These are phyloP conservation scores for Eruca vesicaria DNA, from an alignment of 441 rosid species.

Conservation along the genomic window DNA sequence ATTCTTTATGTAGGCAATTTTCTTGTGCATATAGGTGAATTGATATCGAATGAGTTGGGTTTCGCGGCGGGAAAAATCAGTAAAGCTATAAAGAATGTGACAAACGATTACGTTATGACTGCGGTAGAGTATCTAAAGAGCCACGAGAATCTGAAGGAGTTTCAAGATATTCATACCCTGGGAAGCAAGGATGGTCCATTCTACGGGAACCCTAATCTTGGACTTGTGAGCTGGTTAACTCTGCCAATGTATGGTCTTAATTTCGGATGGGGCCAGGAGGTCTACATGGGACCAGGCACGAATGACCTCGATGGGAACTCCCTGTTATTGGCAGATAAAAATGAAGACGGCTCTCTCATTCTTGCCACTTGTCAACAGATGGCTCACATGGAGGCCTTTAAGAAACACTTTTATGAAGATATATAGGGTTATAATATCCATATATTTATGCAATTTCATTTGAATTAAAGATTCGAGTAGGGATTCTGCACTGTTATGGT, in stretches of 20 bases:
- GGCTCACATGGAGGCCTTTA: slow-evolving; percentile 51
- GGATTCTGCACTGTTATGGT: slow-evolving; percentile 4
- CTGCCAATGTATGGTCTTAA: slow-evolving; percentile 51
- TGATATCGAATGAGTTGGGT: slow-evolving; percentile 43
- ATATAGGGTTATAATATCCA: slow-evolving; percentile 25
- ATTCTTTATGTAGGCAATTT: neutral
- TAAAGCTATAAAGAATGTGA: slow-evolving; percentile 46
- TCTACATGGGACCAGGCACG: slow-evolving; percentile 53
- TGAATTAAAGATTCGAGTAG: neutral
- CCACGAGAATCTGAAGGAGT: slow-evolving; percentile 42
- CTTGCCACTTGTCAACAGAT: slow-evolving; percentile 44
- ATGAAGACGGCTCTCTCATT: slow-evolving; percentile 30
- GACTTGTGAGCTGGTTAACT: slow-evolving; percentile 61
- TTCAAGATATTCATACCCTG: slow-evolving; percentile 49
- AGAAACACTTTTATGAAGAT: slow-evolving; percentile 52
- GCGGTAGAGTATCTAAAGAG: slow-evolving; percentile 47
- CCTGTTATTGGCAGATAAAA: slow-evolving; percentile 40
- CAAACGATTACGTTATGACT: slow-evolving; percentile 37
- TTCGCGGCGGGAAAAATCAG: slow-evolving; percentile 41
- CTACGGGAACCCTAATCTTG: slow-evolving; percentile 59
- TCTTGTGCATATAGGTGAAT: slow-evolving; percentile 25
- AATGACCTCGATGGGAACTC: slow-evolving; percentile 56
- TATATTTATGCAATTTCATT: neutral
- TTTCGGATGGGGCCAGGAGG: slow-evolving; percentile 64
- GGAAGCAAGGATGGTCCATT: slow-evolving; percentile 50